Conservation (phyloP, 371 early-diverging fungal genomes). For the Rhizopus microsporus region DNA sequence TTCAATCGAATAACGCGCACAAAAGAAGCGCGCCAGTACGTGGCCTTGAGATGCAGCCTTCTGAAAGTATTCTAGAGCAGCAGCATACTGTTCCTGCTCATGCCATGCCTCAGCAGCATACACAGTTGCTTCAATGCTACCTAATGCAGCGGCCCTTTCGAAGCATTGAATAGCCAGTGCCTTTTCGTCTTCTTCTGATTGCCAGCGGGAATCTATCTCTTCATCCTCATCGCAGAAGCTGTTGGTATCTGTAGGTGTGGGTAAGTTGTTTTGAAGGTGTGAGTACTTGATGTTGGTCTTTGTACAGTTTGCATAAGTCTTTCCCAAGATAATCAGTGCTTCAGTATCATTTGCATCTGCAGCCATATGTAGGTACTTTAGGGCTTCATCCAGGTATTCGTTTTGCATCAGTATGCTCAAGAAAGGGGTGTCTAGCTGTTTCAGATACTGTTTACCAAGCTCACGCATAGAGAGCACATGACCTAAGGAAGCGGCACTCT, state of each 20-base stretch:
- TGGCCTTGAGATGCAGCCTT: conserved; percentile 44
- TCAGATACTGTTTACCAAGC: conserved; percentile 16
- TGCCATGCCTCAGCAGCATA: conserved; percentile 49
- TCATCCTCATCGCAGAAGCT: conserved; percentile 16
- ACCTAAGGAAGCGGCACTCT: conserved; percentile 32
- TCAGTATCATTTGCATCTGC: conserved; percentile 42
- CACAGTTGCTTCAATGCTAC: conserved; percentile 44
- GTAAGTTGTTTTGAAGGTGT: conserved; percentile 1
- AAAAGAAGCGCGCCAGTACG: conserved; percentile 40
- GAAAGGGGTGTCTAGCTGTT: conserved; percentile 15
- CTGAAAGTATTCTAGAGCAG: conserved; percentile 44
- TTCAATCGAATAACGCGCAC: conserved; percentile 42
- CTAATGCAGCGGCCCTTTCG: conserved; percentile 42
- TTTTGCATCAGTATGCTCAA: conserved; percentile 15
- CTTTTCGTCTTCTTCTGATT: conserved; percentile 34
- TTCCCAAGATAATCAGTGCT: conserved; percentile 33
- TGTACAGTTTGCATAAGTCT: conserved; percentile 30
- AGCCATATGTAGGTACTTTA: conserved; percentile 44
- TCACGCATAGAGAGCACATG: conserved; percentile 28
- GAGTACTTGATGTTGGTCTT: conserved; percentile 27
- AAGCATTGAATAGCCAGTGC: conserved; percentile 36
- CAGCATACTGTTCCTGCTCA: conserved; percentile 45
- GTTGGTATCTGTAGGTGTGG: conserved; percentile 17
- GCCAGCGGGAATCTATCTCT: conserved; percentile 19
- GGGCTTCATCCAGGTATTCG: conserved; percentile 28